Base-by-base conservation (phyloP, 768 basidiomycete species). In the Psilocybe cubensis region DNA sequence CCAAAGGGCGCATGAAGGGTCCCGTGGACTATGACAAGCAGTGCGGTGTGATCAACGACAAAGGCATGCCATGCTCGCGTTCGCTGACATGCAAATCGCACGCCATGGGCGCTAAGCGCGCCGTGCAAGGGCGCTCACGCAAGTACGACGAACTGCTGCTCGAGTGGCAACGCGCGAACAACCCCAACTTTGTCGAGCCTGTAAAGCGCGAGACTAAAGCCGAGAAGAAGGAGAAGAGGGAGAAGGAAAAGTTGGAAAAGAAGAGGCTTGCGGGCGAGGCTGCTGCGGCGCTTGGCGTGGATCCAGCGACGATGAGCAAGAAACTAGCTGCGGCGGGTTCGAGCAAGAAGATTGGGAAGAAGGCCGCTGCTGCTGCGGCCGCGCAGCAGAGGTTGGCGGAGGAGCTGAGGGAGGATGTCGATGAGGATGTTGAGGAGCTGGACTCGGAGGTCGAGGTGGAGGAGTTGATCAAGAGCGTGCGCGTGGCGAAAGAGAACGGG, bases 51-150 rank as follows among this genome's bases (percentile, higher is more conserved):
- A 96, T 97, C 70, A 98, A 96, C 74, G 95, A 96, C 75, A 97
- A 97, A 72, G 83, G 83, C 42, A 76, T 94, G 6, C 94, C 93
- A 0, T 99, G 96, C 69, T 94, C 94, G 11, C 91, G 96, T 24
- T 94, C 94, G 6, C 82, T 99, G 33, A 98, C 96, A 0, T 99
- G 96, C 79, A 99, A 99, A 74, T 94, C 96, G 4, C 96, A 99
- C 70, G 90, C 93, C 2, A 96, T 99, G 89, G 94, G 94, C 12
- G 91, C 94, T 10, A 99, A 99, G 73, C 90, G 96, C 17, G 85
- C 91, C 8, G 96, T 99, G 1, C 82, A 84, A 59, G 93, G 93
- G 29, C 92, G 96, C 3, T 91, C 92, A 0, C 83, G 88, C 51
- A 71, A 76, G 6, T 98, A 94, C 68, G 95, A 97, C 66, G 88